These are phyloP conservation scores for Prunus mongolica DNA, from an alignment of 306 rosid genomes.

Conservation along the genomic window DNA sequence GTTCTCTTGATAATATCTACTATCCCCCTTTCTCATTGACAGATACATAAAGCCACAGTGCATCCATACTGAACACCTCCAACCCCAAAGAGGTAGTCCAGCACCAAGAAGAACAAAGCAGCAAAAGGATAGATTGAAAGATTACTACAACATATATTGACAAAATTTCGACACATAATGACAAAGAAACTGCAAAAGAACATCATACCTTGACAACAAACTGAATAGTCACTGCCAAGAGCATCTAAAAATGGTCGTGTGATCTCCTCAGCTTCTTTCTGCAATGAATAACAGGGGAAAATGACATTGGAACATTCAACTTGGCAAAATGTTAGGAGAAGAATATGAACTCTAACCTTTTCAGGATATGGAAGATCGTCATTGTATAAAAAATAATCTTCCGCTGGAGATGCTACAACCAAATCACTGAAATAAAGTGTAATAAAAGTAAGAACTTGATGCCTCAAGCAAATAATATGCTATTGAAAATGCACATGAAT, in stretches of 20 bases:
- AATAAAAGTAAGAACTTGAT: slow-evolving; percentile 11
- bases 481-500: background rate
- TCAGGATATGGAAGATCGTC: slow-evolving; percentile 60
- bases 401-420: slow-evolving; percentile 93
- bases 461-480: background rate
- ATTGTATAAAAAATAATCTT: slow-evolving; percentile 80
- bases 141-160: background rate
- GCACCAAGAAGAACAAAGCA: background rate
- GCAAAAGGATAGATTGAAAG: background rate
- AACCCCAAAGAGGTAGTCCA: background rate
- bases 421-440: slow-evolving; percentile 66
- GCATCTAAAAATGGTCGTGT: slow-evolving; percentile 74
- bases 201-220: slow-evolving; percentile 75
- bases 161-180: slow-evolving; percentile 1
- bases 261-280: slow-evolving; percentile 72
- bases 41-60: background rate
- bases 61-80: background rate
- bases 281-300: slow-evolving; percentile 26
- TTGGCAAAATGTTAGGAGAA: slow-evolving; percentile 4
- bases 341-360: slow-evolving; percentile 52
- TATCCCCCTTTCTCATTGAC: no score
- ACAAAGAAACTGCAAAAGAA: slow-evolving; percentile 9
- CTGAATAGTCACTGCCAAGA: slow-evolving; percentile 77
- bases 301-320: slow-evolving; percentile 3
- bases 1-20: background rate